Conservation (phyloP, 768 basidiomycete species). For the Pleurotus cornucopiae region DNA sequence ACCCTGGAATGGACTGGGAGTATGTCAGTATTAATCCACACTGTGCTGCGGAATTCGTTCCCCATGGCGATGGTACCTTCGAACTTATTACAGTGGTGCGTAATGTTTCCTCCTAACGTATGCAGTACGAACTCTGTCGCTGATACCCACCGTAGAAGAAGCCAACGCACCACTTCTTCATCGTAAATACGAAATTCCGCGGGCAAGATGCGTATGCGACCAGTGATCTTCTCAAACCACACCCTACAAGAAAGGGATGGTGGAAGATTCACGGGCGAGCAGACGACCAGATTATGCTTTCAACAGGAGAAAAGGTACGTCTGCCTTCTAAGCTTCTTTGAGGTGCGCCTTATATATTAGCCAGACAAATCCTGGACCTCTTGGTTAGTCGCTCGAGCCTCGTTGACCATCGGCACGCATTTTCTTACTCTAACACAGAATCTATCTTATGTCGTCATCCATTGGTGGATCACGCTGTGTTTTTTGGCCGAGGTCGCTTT, state of each 20-base stretch:
- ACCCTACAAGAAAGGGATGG: conserved; percentile 18
- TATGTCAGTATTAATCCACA: conserved; percentile 15
- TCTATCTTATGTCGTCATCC: conserved; percentile 2
- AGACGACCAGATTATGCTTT: conserved; percentile 21
- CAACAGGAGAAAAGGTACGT: conserved; percentile 17
- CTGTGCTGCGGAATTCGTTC: conserved; percentile 13
- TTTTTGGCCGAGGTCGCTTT: conserved; percentile 35
- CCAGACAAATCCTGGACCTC: neutral
- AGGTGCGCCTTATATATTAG: neutral
- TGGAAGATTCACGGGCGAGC: conserved; percentile 20
- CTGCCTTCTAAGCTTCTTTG: neutral
- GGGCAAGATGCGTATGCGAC: conserved; percentile 17
- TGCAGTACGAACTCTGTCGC: too few species aligned
- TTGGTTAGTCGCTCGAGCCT: neutral
- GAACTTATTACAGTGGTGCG: conserved; percentile 18
- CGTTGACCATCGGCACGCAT: neutral
- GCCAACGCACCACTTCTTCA: neutral
- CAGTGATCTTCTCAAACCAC: conserved; percentile 20
- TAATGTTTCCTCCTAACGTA: neutral
- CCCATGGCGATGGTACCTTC: conserved; percentile 14
- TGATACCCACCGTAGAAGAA: neutral
- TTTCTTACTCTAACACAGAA: neutral
- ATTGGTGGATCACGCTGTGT: conserved; percentile 27
- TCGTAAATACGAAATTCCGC: conserved; percentile 10
- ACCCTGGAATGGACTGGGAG: conserved; percentile 17